Base-by-base conservation (phyloP, 2,329 filamentous ascomycete genomes). In the Fusarium nelsonii region DNA sequence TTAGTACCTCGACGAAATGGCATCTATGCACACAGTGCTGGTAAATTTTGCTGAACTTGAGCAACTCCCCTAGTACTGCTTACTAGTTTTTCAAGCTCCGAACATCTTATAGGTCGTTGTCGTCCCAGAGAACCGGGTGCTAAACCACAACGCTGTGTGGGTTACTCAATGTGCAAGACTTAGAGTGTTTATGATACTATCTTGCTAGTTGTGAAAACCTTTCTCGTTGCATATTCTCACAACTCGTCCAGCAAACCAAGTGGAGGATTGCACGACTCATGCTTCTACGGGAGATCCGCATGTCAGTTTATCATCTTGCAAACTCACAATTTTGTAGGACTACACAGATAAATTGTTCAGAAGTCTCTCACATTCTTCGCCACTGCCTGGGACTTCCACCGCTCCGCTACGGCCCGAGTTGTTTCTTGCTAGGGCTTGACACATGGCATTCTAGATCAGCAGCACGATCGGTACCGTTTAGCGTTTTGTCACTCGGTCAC, bases 401-500 rank as follows among this genome's bases (percentile, higher is more conserved):
- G 28, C 36, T 46, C 44, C 37, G 51, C 63, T 37, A 39, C 63
- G 50, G 45, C 28, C 55, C 46, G 49, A 51, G 52, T 48, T 52
- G 36, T 43, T 36, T 58, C 49, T 52, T 45, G 28, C 43, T 18
- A 18, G n/a, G n/a, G 20, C 41, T 45, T 55, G 33, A 48, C 52
- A 41, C 26, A 55, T 36, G 32, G 40, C 44, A 28, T 33, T 18
- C 18, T 40, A 28, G 41, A 28, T 36, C 62, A 45, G 40, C 49
- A 39, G 45, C 39, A 52, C 26, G 23, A 54, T 36, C 49, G 54
- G 59, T 50, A 46, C 36, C n/a, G 15, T 34, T 23, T 58, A 51
- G 61, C 55, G 39, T 34, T 52, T 28, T 54, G 37, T 46, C 65
- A 46, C 33, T 48, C 16, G 10, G 23, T 39, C 18, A 44, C 23